Evolutionary conservation across 352 stramenopile species (phyloP).

Genomic region (Globisporangium carolinianum): DNA sequence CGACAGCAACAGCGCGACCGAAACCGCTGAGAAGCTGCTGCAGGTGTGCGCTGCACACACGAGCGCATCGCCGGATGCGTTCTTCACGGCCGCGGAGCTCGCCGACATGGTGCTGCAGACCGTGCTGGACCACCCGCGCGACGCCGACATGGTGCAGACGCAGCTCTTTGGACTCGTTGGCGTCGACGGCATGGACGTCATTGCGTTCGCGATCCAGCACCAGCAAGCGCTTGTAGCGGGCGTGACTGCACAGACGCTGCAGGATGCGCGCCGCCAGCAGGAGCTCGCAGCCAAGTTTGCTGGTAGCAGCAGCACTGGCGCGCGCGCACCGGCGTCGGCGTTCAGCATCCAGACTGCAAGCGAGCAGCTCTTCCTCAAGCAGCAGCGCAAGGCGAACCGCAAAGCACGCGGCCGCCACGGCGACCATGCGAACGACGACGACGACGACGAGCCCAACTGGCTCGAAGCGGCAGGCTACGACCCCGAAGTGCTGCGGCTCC

Average conservation of each 20-base stretch:
- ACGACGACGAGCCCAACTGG: constrained; percentile 51
- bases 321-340: constrained; percentile 14
- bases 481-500: constrained; percentile 62
- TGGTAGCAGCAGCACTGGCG: not conserved
- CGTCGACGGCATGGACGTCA: constrained; percentile 83
- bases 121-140: constrained; percentile 34
- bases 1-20: not conserved
- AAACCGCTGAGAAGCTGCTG: constrained; percentile 32
- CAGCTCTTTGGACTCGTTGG: constrained; percentile 80
- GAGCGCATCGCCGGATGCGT: constrained; percentile 13
- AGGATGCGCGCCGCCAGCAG: constrained; percentile 37
- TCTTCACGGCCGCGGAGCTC: constrained; percentile 60
- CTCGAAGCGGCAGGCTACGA: constrained; percentile 75
- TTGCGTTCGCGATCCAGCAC: constrained; percentile 67
- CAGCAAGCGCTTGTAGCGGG: constrained; percentile 19
- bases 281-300: constrained; percentile 22
- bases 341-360: constrained; percentile 70
- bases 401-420: constrained; percentile 19
- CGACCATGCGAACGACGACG: constrained; percentile 14
- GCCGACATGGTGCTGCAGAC: constrained; percentile 66
- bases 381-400: constrained; percentile 40
- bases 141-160: constrained; percentile 56
- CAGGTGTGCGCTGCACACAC: constrained; percentile 30
- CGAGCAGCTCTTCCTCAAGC: constrained; percentile 54
- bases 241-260: constrained; percentile 32